Evolutionary conservation across 805 yeast genomes (phyloP), one percentile per base, ranked within the genome.

Genomic region (Ogataea haglerorum): DNA sequence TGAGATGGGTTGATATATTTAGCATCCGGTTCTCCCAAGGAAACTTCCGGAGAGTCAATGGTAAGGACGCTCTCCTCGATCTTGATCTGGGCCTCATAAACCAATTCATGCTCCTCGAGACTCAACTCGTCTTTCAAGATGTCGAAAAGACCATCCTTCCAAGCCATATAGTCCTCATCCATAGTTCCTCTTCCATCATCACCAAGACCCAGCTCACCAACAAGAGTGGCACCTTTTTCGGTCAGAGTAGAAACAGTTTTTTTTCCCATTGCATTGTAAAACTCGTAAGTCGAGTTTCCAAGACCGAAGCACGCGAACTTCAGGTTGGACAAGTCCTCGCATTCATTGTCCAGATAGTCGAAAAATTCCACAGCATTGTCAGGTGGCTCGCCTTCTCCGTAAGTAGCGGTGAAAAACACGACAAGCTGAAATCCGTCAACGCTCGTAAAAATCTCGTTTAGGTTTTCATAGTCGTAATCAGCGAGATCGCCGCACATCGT

Each of bases 371-470:
- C 75, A n/a, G 97, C 93, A 54, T 87, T 86, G 62, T 91, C 99
- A 10, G 99, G 91, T 53, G 95, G 95, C 62, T 91, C 99, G 59
- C 99, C 99, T 67, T 91, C 99, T 53, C 99, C 99, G 56, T 93
- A 93, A 9, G 96, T 88, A 23, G 98, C 93, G 67, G 89, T 71
- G 58, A 91, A 73, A 56, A 91, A 82, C 43, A 68, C 65, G 21
- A 68, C 62, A n/a, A 59, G 45, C 30, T 56, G 48, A 47, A 88
- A 79, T 15, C 80, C 80, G n/a, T 76, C 66, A 40, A 76, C 68
- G 45, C 76, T 75, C 13, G 69, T 67, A 15, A 81, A 75, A 47
- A 91, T 63, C 36, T 76, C 76, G 55, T 78, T 79, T 40, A 93
- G 69, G 48, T 77, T 79, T 30, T 89, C 95, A 56, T 73, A 84